Percentiles rank a stretch among this genome's conserved stretches.
Conservation (phyloP, 768 basidiomycete species). For the Cubamyces lactineus region DNA sequence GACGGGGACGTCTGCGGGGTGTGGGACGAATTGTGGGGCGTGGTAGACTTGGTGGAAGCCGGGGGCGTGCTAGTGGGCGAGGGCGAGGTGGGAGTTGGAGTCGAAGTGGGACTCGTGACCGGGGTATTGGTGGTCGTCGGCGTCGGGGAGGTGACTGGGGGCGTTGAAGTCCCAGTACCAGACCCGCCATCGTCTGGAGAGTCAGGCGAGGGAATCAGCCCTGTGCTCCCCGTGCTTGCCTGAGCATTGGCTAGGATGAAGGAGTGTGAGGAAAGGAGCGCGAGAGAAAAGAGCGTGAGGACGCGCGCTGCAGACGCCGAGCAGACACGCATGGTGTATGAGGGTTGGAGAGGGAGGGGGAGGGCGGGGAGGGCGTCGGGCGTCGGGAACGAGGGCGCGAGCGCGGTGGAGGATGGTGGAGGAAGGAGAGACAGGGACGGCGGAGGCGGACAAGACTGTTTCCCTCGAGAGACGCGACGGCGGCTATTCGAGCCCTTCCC, state of each 20-base stretch:
- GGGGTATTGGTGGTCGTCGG: not conserved
- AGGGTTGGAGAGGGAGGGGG: slow-evolving; percentile 18
- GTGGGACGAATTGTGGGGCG: slow-evolving; percentile 1
- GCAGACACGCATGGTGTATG: slow-evolving; percentile 32
- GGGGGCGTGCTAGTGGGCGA: slow-evolving; percentile 3
- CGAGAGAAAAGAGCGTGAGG: slow-evolving; percentile 37
- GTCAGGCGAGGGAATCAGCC: not conserved
- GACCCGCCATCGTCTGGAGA: not conserved
- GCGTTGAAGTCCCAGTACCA: not conserved
- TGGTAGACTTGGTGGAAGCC: not conserved
- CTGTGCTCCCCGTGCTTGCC: not conserved
- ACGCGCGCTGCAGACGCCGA: slow-evolving; percentile 33
- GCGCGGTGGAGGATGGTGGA: slow-evolving; percentile 2
- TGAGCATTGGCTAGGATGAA: slow-evolving; percentile 31
- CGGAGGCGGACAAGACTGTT: not conserved
- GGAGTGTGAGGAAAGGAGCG: slow-evolving; percentile 36
- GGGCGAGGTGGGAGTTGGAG: slow-evolving; percentile 3
- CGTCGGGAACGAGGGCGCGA: slow-evolving; percentile 20
- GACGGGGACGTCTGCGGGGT: slow-evolving; percentile 1
- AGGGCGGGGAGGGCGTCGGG: slow-evolving; percentile 25
- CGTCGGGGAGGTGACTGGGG: not conserved
- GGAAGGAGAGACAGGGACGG: slow-evolving; percentile 4
- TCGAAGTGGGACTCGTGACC: not conserved
- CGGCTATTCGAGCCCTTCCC: not conserved
- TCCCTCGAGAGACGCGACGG: not conserved